Base-by-base conservation (phyloP, 306 rosid genomes). In the Fragaria iinumae region DNA sequence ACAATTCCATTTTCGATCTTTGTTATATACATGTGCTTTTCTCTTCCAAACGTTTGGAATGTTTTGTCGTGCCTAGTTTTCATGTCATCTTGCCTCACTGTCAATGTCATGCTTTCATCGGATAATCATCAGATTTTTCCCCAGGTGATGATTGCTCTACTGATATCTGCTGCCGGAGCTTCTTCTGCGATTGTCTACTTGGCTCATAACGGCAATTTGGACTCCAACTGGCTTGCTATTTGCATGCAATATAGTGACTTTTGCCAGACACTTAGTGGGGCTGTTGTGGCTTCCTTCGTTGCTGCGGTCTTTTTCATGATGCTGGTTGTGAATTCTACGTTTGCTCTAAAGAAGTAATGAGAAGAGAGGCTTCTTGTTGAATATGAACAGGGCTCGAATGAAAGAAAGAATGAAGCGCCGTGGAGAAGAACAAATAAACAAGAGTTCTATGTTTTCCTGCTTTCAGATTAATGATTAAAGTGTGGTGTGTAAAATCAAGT, bases 141-240 rank as follows among this genome's bases (percentile, higher is more conserved):
- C 83, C 76, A 88, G 92, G 74, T 84, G 49, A 74, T 83, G 83
- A 73, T 79, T 81, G 85, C 86, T 25, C 70, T 87, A 2, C 76
- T 81, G 5, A 67, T 79, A 34, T 78, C 86, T 36, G 86, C 85
- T n/a, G 91, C 91, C 18, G 86, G 87, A 9, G 59, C 91, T 56
- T 84, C 90, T 7, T 67, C 91, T n/a, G 88, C 87, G 32, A 67
- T 85, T 34, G 75, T 81, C 68, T 88, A 87, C 86, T 82, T 87
- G 59, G 84, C 85, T 34, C 96, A 90, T 17, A 90, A 90, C 72
- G 96, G 96, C 56, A 90, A 90, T 74, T 44, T 67, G 78, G 82
- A 88, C 67, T 84, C 96, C 0, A 90, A 90, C 43, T 90, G 96
- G 96, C 74, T 77, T 10, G 91, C 87, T 20, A 36, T 88, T 62